Conservation (phyloP, 495 filamentous ascomycete species). For the Tuber magnatum region DNA sequence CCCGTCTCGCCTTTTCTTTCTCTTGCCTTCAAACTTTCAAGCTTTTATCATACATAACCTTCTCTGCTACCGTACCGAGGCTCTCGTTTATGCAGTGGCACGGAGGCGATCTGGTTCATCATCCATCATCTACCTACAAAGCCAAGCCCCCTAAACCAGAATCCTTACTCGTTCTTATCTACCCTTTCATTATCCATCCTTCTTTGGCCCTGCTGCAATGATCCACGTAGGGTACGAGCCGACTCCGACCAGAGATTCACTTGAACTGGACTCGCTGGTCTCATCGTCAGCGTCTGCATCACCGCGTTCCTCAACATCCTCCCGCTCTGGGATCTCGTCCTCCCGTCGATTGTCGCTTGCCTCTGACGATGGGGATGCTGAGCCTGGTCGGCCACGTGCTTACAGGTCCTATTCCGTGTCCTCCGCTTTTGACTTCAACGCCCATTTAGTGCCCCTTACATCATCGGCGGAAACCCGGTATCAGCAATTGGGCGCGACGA, state of each 20-base stretch:
- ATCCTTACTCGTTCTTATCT: not conserved
- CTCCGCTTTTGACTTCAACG: conserved; percentile 87
- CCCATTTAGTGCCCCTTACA: conserved; percentile 87
- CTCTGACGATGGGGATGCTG: conserved; percentile 55
- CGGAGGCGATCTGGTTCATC: not conserved
- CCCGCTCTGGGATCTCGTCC: conserved; percentile 76
- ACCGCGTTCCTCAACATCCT: conserved; percentile 59
- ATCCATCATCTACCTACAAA: not conserved
- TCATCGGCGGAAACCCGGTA: conserved; percentile 68
- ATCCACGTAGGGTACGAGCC: conserved; percentile 43
- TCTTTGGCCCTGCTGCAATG: conserved; percentile 9
- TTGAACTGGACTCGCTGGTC: conserved; percentile 91
- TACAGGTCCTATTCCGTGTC: conserved; percentile 78
- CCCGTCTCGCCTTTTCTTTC: not conserved
- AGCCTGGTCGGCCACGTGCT: conserved; percentile 46
- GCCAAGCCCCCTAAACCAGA: not conserved
- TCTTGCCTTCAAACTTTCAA: not conserved
- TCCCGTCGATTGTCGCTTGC: conserved; percentile 86
- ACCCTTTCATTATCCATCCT: not conserved
- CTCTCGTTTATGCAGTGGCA: not conserved
- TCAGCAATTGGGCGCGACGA: conserved; percentile 69
- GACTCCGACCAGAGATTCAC: conserved; percentile 70
- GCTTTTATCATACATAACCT: not conserved
- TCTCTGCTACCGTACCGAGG: not conserved
- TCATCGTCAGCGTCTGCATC: conserved; percentile 60